Percentiles rank a stretch among this genome's conserved stretches.
These are phyloP conservation scores for Fusarium lateritium DNA, from an alignment of 2,329 filamentous ascomycete species.

Conservation along the genomic window DNA sequence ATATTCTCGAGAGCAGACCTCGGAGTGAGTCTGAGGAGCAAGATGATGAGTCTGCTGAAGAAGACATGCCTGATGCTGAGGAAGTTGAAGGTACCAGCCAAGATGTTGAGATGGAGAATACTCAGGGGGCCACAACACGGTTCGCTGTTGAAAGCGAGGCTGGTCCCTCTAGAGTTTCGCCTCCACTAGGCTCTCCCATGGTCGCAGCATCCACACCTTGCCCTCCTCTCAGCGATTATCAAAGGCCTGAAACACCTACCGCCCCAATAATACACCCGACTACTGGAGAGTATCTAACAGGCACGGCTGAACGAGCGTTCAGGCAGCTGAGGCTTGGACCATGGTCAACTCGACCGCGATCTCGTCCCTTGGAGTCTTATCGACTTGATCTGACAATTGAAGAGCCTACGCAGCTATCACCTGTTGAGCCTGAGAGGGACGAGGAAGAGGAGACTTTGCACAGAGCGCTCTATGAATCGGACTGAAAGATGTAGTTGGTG, in stretches of 20 bases:
- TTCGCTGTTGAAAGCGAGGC: not conserved
- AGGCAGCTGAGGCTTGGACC: not conserved
- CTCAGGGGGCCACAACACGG: slow-evolving; percentile 1
- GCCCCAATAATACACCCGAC: not conserved
- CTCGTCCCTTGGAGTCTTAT: not conserved
- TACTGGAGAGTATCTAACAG: not conserved
- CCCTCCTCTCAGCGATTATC: not conserved
- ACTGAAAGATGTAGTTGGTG: not conserved
- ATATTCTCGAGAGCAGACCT: slow-evolving; percentile 40
- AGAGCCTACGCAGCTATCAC: slow-evolving; percentile 2
- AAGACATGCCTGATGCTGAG: not conserved
- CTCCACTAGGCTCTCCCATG: slow-evolving; percentile 11
- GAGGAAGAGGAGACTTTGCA: slow-evolving; percentile 2
- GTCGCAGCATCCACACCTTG: not conserved
- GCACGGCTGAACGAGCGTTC: not conserved
- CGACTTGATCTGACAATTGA: slow-evolving; percentile 5
- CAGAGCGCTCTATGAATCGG: slow-evolving; percentile 7
- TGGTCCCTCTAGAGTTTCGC: not conserved
- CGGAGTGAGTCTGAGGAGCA: not conserved
- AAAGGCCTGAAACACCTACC: not conserved
- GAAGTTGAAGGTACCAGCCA: not conserved
- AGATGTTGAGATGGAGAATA: slow-evolving; percentile 17
- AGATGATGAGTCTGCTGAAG: not conserved
- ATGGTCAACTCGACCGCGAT: not conserved
- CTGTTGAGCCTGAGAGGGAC: not conserved